These are phyloP conservation scores for Rhodotorula sp. DNA, from an alignment of 1,284 basidiomycete species.

Conservation along the genomic window DNA sequence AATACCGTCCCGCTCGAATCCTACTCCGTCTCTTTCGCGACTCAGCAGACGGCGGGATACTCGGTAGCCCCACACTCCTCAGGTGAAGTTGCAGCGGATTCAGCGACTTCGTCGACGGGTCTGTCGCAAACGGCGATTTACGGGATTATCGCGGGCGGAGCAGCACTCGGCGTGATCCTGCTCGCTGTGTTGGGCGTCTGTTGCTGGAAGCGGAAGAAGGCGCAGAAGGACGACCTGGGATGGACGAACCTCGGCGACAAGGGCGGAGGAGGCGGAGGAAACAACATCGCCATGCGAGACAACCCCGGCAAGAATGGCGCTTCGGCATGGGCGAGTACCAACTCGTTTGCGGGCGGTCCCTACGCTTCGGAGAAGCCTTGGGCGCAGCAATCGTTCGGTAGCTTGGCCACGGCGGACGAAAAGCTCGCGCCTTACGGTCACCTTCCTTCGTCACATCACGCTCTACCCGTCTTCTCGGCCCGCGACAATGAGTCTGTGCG, in stretches of 20 bases:
- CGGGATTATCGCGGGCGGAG: slow-evolving; percentile 29
- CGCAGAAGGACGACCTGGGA: slow-evolving; percentile 19
- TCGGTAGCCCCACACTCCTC: neutral
- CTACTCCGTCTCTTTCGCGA: slow-evolving; percentile 20
- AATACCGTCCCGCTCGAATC: neutral
- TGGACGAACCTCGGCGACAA: slow-evolving; percentile 21
- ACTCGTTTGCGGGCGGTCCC: neutral
- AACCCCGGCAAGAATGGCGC: neutral
- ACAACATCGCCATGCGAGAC: neutral
- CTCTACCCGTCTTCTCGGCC: neutral
- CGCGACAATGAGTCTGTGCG: slow-evolving; percentile 6
- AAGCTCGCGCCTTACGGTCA: neutral
- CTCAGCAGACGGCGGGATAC: neutral
- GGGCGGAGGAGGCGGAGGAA: neutral
- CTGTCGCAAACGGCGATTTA: slow-evolving; percentile 17
- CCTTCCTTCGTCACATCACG: neutral
- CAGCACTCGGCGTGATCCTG: slow-evolving; percentile 8
- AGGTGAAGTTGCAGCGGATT: neutral
- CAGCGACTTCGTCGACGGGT: neutral
- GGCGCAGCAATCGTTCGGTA: slow-evolving; percentile 5
- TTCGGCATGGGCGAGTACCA: slow-evolving; percentile 6
- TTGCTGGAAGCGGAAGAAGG: slow-evolving; percentile 35
- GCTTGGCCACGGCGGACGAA: neutral
- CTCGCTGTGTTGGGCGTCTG: slow-evolving; percentile 25
- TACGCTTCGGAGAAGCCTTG: slow-evolving; percentile 5